These are phyloP conservation scores for Symmetrospora coprosmae DNA, from an alignment of 768 basidiomycete species.

Conservation along the genomic window DNA sequence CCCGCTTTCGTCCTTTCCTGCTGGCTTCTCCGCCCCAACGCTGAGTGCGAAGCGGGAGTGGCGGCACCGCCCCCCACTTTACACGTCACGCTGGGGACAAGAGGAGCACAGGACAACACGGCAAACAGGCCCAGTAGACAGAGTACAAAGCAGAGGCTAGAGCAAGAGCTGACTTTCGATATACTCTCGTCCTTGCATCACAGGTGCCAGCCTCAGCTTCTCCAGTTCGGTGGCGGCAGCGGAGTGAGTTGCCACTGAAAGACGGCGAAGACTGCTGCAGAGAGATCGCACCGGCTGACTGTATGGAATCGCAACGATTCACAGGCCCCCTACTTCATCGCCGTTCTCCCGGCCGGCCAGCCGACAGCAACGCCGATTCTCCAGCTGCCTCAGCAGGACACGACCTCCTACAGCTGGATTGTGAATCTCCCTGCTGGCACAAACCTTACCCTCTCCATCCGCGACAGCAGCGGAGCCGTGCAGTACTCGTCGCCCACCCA, in stretches of 20 bases:
- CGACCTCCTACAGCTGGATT: constrained; percentile 19
- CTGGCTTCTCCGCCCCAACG: neutral
- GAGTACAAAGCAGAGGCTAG: too few species aligned
- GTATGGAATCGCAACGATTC: neutral
- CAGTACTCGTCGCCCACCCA: constrained; percentile 4
- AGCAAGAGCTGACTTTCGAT: too few species aligned
- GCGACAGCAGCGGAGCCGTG: constrained; percentile 14
- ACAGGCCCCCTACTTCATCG: constrained; percentile 24
- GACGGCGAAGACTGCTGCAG: too few species aligned
- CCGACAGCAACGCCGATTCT: constrained; percentile 1
- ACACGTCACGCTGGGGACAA: too few species aligned
- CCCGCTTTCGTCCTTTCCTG: neutral
- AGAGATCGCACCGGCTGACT: too few species aligned
- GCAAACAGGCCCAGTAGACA: too few species aligned
- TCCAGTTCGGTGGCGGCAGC: constrained; percentile 3
- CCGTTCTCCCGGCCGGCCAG: constrained; percentile 21
- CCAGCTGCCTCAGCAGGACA: neutral
- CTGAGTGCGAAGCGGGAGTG: too few species aligned
- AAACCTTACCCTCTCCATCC: constrained; percentile 15
- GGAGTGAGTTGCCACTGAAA: neutral
- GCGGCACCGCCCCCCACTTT: too few species aligned
- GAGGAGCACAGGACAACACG: too few species aligned
- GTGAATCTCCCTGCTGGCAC: constrained; percentile 23
- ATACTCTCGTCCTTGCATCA: neutral
- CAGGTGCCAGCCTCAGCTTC: constrained; percentile 14